Conservation (phyloP, 2,329 filamentous ascomycete species). For the Aspergillus transmontanensis region DNA sequence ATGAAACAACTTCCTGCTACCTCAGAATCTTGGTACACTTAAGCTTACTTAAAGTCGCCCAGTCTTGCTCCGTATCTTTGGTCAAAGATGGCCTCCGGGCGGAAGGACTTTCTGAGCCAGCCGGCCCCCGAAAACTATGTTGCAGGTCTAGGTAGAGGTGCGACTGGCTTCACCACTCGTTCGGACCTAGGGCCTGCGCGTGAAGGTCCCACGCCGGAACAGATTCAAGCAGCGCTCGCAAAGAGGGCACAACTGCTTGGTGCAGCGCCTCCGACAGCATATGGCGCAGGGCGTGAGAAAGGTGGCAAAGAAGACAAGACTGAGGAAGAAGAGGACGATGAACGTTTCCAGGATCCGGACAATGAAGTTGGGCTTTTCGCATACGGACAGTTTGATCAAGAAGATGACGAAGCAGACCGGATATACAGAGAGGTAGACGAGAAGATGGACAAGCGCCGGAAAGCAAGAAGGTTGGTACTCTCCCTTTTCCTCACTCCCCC, state of each 20-base stretch:
- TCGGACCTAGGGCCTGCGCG: slow-evolving; percentile 94
- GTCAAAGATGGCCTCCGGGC: slow-evolving; percentile 58
- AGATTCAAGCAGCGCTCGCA: slow-evolving; percentile 95
- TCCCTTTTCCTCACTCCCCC: slow-evolving; percentile 19
- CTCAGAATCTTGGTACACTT: background rate
- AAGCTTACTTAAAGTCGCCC: background rate
- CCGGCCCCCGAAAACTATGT: slow-evolving; percentile 86
- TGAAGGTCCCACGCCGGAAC: slow-evolving; percentile 94
- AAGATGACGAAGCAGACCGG: slow-evolving; percentile 95
- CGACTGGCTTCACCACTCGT: slow-evolving; percentile 95
- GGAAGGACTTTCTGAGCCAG: slow-evolving; percentile 87
- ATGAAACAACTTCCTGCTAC: slow-evolving; percentile 52
- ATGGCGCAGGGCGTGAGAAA: slow-evolving; percentile 73
- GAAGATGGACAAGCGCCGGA: slow-evolving; percentile 90
- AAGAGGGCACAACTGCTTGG: slow-evolving; percentile 86
- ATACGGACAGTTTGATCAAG: slow-evolving; percentile 92
- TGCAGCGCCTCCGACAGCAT: slow-evolving; percentile 69
- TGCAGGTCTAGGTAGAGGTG: slow-evolving; percentile 93
- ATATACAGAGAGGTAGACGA: slow-evolving; percentile 97
- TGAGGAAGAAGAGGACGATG: slow-evolving; percentile 73
- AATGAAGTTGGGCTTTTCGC: slow-evolving; percentile 96
- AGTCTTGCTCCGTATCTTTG: slow-evolving; percentile 1
- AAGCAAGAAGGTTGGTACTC: slow-evolving; percentile 76
- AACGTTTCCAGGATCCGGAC: slow-evolving; percentile 91
- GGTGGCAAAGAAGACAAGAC: slow-evolving; percentile 63